Conservation (phyloP, 1,284 basidiomycete genomes). For the Ganoderma lingzhi region DNA sequence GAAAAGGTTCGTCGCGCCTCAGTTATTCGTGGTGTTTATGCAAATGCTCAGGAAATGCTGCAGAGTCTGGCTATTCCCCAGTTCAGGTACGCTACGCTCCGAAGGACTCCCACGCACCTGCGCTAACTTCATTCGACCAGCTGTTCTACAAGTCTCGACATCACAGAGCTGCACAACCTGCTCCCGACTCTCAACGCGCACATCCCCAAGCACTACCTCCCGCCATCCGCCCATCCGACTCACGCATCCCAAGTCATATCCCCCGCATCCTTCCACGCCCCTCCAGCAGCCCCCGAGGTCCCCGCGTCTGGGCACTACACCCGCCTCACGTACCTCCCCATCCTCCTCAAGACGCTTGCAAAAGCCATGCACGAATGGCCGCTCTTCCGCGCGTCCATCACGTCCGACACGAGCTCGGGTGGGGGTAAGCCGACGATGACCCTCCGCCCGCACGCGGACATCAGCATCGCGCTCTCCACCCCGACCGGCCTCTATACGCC, state of each 20-base stretch:
- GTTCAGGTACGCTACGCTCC: conserved; percentile 42
- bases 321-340: conserved; percentile 83
- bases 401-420: conserved; percentile 38
- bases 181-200: conserved; percentile 74
- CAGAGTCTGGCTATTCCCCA: conserved; percentile 77
- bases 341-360: conserved; percentile 88
- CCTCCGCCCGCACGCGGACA: conserved; percentile 75
- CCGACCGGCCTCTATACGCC: conserved; percentile 91
- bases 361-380: conserved; percentile 87
- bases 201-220: conserved; percentile 73
- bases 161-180: conserved; percentile 80
- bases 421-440: conserved; percentile 65
- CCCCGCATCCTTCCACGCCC: conserved; percentile 54
- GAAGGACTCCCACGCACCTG: background rate
- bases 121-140: conserved; percentile 41
- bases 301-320: conserved; percentile 61
- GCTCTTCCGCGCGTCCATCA: conserved; percentile 78
- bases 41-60: background rate
- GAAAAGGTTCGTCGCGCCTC: conserved; percentile 58
- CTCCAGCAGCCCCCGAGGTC: conserved; percentile 48
- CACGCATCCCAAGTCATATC: conserved; percentile 51
- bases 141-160: conserved; percentile 84
- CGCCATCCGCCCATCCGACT: conserved; percentile 41
- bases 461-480: conserved; percentile 81
- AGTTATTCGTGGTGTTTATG: no score